Evolutionary conservation across 306 rosid genomes (phyloP).

Genomic region (Trifolium fragiferum): DNA sequence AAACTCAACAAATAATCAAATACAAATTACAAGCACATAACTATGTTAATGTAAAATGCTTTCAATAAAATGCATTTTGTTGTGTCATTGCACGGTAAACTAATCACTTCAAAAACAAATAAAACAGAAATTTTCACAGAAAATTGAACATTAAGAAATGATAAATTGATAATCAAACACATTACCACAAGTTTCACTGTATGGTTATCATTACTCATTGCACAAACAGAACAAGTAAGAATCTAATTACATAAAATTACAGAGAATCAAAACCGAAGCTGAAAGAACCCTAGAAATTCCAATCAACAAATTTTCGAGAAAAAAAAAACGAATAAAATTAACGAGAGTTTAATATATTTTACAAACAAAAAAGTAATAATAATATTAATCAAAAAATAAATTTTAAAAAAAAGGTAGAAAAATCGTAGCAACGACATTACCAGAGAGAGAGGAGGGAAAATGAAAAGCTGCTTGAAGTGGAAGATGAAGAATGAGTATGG

Average conservation of each 20-base stretch:
- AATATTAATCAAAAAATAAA: constrained; percentile 1
- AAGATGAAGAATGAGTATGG: constrained; percentile 36
- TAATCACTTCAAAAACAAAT: constrained; percentile 4
- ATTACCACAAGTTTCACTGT: constrained; percentile 19
- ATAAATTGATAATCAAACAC: constrained; percentile 18
- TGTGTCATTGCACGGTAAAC: not conserved
- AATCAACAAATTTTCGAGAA: not conserved
- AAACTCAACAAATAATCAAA: not conserved
- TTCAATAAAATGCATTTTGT: not conserved
- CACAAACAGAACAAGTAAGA: not conserved
- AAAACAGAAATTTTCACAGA: constrained; percentile 5
- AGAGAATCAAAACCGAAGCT: not conserved
- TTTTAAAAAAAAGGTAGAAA: not conserved
- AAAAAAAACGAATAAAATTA: not conserved
- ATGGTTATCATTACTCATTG: constrained; percentile 3
- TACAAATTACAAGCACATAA: not conserved
- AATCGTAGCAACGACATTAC: constrained; percentile 12
- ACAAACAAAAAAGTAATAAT: not conserved
- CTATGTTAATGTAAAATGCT: not conserved
- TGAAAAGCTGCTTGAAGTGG: constrained; percentile 18
- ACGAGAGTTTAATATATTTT: not conserved
- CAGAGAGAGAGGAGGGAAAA: not conserved
- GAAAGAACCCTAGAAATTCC: constrained; percentile 56
- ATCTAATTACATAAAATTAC: not conserved
- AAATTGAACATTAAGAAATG: not conserved